A percentile compares a stretch with the other conserved stretches of the same genome.
Conservation (phyloP, 2,329 filamentous ascomycete species). For the Colletotrichum incanum region DNA sequence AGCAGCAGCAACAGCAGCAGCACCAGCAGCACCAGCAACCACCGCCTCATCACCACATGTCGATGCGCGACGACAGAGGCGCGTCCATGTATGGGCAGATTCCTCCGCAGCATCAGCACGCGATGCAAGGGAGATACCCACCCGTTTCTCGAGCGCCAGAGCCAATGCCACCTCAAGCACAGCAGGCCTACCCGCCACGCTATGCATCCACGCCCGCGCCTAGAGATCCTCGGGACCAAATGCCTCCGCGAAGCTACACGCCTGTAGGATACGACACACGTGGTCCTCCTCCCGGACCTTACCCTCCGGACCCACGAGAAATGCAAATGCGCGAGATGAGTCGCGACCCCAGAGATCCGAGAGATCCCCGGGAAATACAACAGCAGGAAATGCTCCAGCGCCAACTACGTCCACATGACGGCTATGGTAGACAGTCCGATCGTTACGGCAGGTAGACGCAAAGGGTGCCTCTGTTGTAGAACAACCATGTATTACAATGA, state of each 20-base stretch:
- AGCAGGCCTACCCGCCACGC: conserved; percentile 56
- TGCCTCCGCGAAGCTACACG: conserved; percentile 63
- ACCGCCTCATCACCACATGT: conserved; percentile 42
- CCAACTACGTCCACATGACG: conserved; percentile 61
- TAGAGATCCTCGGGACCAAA: conserved; percentile 60
- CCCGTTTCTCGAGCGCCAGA: conserved; percentile 60
- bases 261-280: conserved; percentile 61
- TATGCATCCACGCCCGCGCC: conserved; percentile 62
- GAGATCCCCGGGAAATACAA: conserved; percentile 48
- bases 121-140: conserved; percentile 57
- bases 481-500: conserved; percentile 15
- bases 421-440: conserved; percentile 61
- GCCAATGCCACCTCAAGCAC: conserved; percentile 57
- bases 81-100: conserved; percentile 53
- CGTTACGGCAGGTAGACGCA: conserved; percentile 59
- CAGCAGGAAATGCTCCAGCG: conserved; percentile 55
- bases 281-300: conserved; percentile 56
- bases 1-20: conserved; percentile 46
- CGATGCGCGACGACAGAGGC: conserved; percentile 58
- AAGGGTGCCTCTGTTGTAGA: neutral
- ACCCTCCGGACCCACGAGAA: conserved; percentile 54
- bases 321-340: conserved; percentile 56
- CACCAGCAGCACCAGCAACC: conserved; percentile 45
- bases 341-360: conserved; percentile 55
- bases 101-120: conserved; percentile 51